phyloP scores from a whole-genome alignment of 192 early-diverging fungal genomes.

The Gigaspora rosea region DNA sequence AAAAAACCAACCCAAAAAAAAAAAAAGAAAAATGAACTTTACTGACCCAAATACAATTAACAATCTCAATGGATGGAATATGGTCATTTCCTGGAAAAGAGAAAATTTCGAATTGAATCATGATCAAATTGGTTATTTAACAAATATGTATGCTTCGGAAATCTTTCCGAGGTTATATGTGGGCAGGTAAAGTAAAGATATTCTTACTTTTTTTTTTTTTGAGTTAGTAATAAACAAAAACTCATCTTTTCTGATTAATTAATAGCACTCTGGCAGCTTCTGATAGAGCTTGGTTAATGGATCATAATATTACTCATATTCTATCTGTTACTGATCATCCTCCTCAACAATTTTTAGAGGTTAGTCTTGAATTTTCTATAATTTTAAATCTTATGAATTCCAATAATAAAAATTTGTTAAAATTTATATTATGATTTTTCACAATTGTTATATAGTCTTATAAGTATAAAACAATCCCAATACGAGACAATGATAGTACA shows the following conservation, averaged over 20 bases:
- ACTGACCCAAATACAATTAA: not conserved
- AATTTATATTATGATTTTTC: not conserved
- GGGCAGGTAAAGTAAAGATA: slow-evolving; percentile 15
- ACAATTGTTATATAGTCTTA: not conserved
- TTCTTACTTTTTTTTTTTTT: too few species aligned
- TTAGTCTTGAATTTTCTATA: not conserved
- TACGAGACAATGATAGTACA: not conserved
- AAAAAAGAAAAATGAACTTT: too few species aligned
- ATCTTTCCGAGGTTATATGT: slow-evolving; percentile 20
- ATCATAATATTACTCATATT: slow-evolving; percentile 28
- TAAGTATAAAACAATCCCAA: slow-evolving; percentile 1
- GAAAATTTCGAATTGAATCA: slow-evolving; percentile 27
- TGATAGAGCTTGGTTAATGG: slow-evolving; percentile 20
- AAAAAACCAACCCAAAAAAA: too few species aligned
- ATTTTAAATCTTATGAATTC: not conserved
- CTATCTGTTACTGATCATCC: not conserved
- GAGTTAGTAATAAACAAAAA: too few species aligned
- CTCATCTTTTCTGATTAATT: too few species aligned
- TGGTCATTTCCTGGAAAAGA: slow-evolving; percentile 4
- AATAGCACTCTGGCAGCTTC: slow-evolving; percentile 11
- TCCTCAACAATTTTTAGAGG: not conserved
- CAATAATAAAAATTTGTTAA: too few species aligned
- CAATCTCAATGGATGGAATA: slow-evolving; percentile 1
- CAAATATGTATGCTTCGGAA: slow-evolving; percentile 11
- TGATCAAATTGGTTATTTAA: slow-evolving; percentile 16